Evolutionary conservation across 2,329 filamentous ascomycete genomes (phyloP).

Genomic region (Hymenotorrendiella dingleyae): DNA sequence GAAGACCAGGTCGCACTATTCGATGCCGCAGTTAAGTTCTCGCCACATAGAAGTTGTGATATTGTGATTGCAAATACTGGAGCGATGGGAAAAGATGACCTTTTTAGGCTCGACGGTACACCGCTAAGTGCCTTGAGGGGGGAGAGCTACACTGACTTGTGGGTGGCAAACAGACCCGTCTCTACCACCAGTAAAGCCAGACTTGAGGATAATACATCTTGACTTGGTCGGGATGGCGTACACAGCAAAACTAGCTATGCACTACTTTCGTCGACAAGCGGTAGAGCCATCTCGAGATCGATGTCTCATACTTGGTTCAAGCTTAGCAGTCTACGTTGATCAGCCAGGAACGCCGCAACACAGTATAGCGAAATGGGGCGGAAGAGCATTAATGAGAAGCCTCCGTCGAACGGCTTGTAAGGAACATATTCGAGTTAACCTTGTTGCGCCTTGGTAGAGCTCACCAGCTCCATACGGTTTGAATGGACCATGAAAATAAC

Average conservation of each 20-base stretch:
- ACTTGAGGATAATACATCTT: constrained; percentile 37
- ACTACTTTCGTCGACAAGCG: constrained; percentile 40
- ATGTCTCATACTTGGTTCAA: constrained; percentile 44
- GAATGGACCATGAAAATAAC: neutral
- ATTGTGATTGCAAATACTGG: constrained; percentile 44
- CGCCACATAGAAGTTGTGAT: constrained; percentile 36
- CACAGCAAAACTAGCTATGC: constrained; percentile 41
- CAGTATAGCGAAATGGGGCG: constrained; percentile 39
- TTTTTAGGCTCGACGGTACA: constrained; percentile 36
- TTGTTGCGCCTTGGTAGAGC: constrained; percentile 37
- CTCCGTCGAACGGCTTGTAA: constrained; percentile 34
- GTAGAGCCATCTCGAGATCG: constrained; percentile 36
- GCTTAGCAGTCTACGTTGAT: constrained; percentile 43
- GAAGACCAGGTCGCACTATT: constrained; percentile 38
- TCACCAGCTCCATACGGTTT: neutral
- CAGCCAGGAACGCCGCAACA: constrained; percentile 37
- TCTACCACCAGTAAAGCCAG: constrained; percentile 31
- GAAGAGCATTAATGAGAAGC: constrained; percentile 39
- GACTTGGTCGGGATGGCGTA: constrained; percentile 39
- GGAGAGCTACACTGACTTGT: too few relatives aligned
- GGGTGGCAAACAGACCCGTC: neutral
- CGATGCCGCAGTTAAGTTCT: constrained; percentile 33
- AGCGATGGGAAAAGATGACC: constrained; percentile 33
- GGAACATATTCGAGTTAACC: constrained; percentile 41
- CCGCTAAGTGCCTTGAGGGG: too few relatives aligned